These are phyloP conservation scores for Candida khao-thaluensis DNA, from an alignment of 805 yeast genomes.

Conservation along the genomic window DNA sequence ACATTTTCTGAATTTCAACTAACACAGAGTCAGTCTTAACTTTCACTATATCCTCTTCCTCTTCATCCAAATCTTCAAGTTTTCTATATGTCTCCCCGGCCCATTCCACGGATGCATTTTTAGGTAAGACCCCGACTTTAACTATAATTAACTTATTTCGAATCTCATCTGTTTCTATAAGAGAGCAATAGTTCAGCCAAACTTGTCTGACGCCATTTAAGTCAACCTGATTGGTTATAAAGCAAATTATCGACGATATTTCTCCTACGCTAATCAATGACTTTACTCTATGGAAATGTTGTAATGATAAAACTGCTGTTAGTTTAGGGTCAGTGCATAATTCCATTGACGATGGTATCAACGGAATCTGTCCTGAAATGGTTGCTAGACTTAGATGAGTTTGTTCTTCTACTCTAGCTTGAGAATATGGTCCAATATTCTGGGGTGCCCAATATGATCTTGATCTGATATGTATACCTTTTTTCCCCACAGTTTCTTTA, in stretches of 20 bases:
- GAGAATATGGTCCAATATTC: slow-evolving; percentile 97
- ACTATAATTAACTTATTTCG: slow-evolving; percentile 46
- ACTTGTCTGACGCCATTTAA: slow-evolving; percentile 32
- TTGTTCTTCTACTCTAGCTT: slow-evolving; percentile 54
- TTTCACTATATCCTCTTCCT: slow-evolving; percentile 21
- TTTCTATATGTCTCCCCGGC: slow-evolving; percentile 54
- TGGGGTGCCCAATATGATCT: slow-evolving; percentile 98
- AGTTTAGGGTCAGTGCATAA: slow-evolving; percentile 34
- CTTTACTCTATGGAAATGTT: slow-evolving; percentile 68
- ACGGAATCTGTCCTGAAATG: slow-evolving; percentile 89
- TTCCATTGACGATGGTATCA: slow-evolving; percentile 70
- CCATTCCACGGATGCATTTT: slow-evolving; percentile 70
- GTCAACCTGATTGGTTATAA: slow-evolving; percentile 37
- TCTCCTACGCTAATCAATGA: slow-evolving; percentile 47
- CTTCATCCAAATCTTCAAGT: slow-evolving; percentile 42
- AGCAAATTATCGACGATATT: slow-evolving; percentile 55
- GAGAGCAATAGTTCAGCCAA: slow-evolving; percentile 46
- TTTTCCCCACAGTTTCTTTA: slow-evolving; percentile 35
- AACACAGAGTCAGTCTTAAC: neutral
- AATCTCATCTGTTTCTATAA: slow-evolving; percentile 19
- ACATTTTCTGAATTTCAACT: neutral
- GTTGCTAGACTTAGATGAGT: slow-evolving; percentile 47
- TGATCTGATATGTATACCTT: slow-evolving; percentile 88
- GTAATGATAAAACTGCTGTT: slow-evolving; percentile 52
- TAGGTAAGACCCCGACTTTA: slow-evolving; percentile 59